Evolutionary conservation across 139 green algal genomes (phyloP).

Genomic region (Nannochloris sp.): DNA sequence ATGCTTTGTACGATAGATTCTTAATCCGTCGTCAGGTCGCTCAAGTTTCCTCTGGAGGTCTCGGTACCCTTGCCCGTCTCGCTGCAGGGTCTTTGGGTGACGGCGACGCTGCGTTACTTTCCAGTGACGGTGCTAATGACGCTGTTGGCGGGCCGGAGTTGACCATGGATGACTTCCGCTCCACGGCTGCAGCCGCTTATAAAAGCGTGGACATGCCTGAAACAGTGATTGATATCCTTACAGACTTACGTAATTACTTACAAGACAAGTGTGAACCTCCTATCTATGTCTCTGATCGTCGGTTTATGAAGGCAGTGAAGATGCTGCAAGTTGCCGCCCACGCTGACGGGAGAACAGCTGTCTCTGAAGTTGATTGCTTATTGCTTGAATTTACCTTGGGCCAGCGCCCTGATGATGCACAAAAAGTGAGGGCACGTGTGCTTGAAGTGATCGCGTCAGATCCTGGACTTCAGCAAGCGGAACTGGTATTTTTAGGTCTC

Average conservation of each 20-base stretch:
- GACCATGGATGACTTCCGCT: conserved; percentile 52
- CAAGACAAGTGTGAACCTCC: conserved; percentile 87
- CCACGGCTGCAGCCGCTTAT: conserved; percentile 32
- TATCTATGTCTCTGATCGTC: conserved; percentile 83
- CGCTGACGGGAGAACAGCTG: conserved; percentile 17
- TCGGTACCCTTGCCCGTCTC: conserved; percentile 58
- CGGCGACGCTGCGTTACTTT: neutral
- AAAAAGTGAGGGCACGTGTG: conserved; percentile 60
- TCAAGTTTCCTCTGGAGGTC: conserved; percentile 30
- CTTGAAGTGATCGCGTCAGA: conserved; percentile 76
- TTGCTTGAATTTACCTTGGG: conserved; percentile 66
- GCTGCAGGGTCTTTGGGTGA: conserved; percentile 46
- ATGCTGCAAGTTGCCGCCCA: conserved; percentile 77
- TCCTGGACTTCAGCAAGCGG: conserved; percentile 72
- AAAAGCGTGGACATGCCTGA: conserved; percentile 58
- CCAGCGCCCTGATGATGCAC: conserved; percentile 53
- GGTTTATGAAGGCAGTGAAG: conserved; percentile 82
- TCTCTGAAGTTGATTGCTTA: conserved; percentile 63
- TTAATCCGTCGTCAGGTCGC: conserved; percentile 70
- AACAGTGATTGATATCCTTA: conserved; percentile 78
- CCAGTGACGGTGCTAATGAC: neutral
- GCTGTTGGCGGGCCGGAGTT: conserved; percentile 16
- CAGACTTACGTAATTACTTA: conserved; percentile 70
- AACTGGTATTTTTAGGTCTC: conserved; percentile 77
- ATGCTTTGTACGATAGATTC: conserved; percentile 95